Percentiles rank a stretch among this genome's conserved stretches.
These are phyloP conservation scores for Suillus discolor DNA, from an alignment of 768 basidiomycete species.

Conservation along the genomic window DNA sequence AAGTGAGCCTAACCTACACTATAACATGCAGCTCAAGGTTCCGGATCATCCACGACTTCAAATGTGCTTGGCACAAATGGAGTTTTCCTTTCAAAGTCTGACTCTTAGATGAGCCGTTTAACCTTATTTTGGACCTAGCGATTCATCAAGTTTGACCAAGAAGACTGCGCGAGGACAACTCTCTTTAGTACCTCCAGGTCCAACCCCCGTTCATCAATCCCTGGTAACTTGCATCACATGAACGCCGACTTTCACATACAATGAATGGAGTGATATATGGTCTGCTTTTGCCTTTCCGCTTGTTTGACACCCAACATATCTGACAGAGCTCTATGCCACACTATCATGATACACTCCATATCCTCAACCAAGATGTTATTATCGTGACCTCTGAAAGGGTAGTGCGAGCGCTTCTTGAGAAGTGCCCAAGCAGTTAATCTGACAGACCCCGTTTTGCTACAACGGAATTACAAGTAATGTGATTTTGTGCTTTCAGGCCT, in stretches of 20 bases:
- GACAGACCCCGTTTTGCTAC: conserved; percentile 39
- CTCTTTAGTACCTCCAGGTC: conserved; percentile 54
- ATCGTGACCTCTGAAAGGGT: conserved; percentile 43
- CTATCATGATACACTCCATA: conserved; percentile 37
- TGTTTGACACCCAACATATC: background rate
- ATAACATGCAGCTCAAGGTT: too few species aligned
- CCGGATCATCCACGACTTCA: too few species aligned
- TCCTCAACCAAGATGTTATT: conserved; percentile 45
- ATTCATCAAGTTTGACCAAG: background rate
- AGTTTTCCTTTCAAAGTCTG: too few species aligned
- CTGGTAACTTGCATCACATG: conserved; percentile 51
- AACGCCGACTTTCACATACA: conserved; percentile 29
- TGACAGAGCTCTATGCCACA: conserved; percentile 35
- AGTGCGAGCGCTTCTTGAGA: conserved; percentile 44
- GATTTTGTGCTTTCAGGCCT: background rate
- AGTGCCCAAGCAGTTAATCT: conserved; percentile 44
- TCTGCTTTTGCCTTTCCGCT: background rate
- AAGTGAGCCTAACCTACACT: too few species aligned
- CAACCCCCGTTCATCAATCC: conserved; percentile 42
- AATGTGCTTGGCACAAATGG: too few species aligned
- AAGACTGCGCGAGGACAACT: conserved; percentile 15
- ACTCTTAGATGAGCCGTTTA: too few species aligned
- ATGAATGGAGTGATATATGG: conserved; percentile 30
- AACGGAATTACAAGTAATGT: conserved; percentile 37
- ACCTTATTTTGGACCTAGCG: too few species aligned